These are phyloP conservation scores for Noccaea bulbosa DNA, from an alignment of 345 rosid genomes.

Conservation along the genomic window DNA sequence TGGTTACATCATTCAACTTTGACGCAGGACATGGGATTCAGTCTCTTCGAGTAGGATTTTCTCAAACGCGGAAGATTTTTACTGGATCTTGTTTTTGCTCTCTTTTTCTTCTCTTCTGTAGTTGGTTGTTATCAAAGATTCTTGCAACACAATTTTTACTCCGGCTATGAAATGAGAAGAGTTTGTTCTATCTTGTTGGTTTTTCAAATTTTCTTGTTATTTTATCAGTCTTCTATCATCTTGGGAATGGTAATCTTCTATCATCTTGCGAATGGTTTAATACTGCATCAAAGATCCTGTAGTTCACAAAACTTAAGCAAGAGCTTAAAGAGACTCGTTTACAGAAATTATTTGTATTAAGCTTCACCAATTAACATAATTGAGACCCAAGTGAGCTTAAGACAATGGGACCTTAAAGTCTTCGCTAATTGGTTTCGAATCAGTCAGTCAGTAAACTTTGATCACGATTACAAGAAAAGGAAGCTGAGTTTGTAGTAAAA, in stretches of 20 bases:
- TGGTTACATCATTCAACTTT: neutral
- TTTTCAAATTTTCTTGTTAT: neutral
- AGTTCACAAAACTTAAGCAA: neutral
- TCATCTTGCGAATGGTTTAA: neutral
- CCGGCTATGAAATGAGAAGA: neutral
- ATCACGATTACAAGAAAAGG: constrained; percentile 4
- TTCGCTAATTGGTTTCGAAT: too few species aligned
- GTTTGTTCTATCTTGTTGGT: neutral
- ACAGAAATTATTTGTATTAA: neutral
- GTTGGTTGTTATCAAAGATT: constrained; percentile 8
- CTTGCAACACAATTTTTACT: constrained; percentile 8
- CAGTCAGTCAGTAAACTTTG: neutral
- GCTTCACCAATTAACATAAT: neutral
- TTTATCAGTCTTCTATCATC: neutral
- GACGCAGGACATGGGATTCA: constrained; percentile 84
- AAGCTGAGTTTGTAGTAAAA: neutral
- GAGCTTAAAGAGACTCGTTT: neutral
- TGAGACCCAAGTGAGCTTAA: neutral
- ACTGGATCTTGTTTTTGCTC: constrained; percentile 33
- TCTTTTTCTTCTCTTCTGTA: neutral
- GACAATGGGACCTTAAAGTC: neutral
- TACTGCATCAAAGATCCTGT: neutral
- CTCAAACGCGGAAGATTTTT: constrained; percentile 14
- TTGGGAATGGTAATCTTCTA: neutral
- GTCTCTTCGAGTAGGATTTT: constrained; percentile 65